Base-by-base conservation (phyloP, 2,329 filamentous ascomycete genomes). In the Neophaeococcomyces aloes region DNA sequence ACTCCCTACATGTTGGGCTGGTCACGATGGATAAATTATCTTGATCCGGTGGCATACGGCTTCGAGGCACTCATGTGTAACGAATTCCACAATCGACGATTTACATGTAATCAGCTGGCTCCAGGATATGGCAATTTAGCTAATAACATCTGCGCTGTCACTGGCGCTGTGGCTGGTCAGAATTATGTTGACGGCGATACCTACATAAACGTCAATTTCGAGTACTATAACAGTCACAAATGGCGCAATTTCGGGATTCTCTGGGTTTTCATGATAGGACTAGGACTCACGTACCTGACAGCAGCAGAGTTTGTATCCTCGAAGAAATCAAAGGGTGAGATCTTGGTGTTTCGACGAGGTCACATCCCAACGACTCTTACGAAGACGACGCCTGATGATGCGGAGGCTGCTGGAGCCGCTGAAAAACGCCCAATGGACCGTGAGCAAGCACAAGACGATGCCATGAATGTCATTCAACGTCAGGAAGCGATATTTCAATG, bases 401-500 rank as follows among this genome's bases (percentile, higher is more conserved):
- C 63, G 29, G 49, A 57, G 48, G 43, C 46, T 29, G 54, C 42
- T 44, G 47, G 30, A 54, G 50, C 42, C 32, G 45, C 52, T 29
- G 14, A 52, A 18, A 49, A 56, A n/a, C 49, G 55, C 31, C 36
- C 56, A 3, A 53, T 59, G 4, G 57, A 64, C 36, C 65, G 65
- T 50, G 34, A 49, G n/a, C 27, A 31, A 10, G 43, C 47, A 25
- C 31, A 47, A 18, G 45, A 50, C 17, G 47, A 48, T 14, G 56
- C 54, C 31, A 57, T 60, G 25, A 60, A 59, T 17, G 59, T 57
- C 31, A 79, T 80, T 41, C 74, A 78, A 55, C 70, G 69, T 51
- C 80, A 86, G 58, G 86, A 77, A 3, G 83, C 83, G 17, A 77
- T 88, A 48, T 93, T 93, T 70, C 83, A 86, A 57, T 94, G 86